These are phyloP conservation scores for Podaxis carcinomalis DNA, from an alignment of 768 basidiomycete genomes.

Conservation along the genomic window DNA sequence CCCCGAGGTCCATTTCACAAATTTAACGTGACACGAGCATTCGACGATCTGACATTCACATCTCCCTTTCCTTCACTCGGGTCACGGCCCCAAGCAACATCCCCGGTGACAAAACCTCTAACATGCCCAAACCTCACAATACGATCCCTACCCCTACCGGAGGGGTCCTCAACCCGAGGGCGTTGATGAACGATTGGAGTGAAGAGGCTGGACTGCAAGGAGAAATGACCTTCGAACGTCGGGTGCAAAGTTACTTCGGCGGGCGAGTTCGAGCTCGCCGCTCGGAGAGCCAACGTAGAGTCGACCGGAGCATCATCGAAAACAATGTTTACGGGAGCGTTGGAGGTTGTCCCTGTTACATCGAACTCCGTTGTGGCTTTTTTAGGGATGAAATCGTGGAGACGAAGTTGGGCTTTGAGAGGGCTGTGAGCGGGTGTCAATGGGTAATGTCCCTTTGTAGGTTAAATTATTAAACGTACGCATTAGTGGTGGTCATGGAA, in stretches of 20 bases:
- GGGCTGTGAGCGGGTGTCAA: background rate
- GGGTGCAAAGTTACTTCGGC: conserved; percentile 5
- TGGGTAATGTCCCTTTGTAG: background rate
- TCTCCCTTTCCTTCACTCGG: conserved; percentile 1
- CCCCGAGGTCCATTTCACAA: background rate
- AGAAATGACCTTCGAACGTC: conserved; percentile 8
- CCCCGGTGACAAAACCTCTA: background rate
- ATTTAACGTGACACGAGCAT: conserved; percentile 1
- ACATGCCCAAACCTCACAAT: background rate
- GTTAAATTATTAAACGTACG: background rate
- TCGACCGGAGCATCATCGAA: conserved; percentile 4
- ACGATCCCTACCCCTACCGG: background rate
- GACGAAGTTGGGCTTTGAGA: background rate
- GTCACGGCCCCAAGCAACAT: conserved; percentile 3
- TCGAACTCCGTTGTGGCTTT: background rate
- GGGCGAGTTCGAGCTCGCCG: background rate
- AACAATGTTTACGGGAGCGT: background rate
- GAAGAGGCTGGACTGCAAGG: background rate
- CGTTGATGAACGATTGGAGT: background rate
- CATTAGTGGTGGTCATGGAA: conserved; percentile 1
- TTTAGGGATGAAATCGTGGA: background rate
- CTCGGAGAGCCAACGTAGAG: background rate
- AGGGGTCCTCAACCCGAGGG: conserved; percentile 2
- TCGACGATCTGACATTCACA: background rate
- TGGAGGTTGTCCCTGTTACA: background rate